These are phyloP conservation scores for Rosa hybrid DNA, from an alignment of 331 rosid species.

Conservation along the genomic window DNA sequence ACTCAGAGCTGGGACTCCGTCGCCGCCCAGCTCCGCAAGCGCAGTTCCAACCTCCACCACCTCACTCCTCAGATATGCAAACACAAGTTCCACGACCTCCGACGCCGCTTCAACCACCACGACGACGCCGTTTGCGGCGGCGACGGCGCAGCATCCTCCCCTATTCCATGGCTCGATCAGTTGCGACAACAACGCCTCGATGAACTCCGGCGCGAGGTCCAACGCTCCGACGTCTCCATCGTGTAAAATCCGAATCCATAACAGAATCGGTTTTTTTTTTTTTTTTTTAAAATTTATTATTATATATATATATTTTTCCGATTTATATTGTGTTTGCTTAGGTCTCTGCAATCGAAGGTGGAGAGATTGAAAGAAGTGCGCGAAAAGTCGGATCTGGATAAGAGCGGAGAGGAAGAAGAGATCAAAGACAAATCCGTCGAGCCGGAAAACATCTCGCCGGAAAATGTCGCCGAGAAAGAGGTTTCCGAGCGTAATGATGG, in stretches of 20 bases:
- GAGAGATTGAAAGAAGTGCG: slow-evolving; percentile 24
- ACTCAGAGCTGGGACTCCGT: slow-evolving; percentile 34
- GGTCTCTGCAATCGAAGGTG: slow-evolving; percentile 36
- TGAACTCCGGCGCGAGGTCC: slow-evolving; percentile 35
- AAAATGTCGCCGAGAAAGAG: neutral
- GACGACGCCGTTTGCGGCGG: neutral
- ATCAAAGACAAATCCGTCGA: neutral
- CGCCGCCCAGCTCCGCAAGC: slow-evolving; percentile 31
- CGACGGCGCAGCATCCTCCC: neutral
- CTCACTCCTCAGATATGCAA: slow-evolving; percentile 29
- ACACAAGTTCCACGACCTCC: slow-evolving; percentile 32
- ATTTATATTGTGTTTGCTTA: slow-evolving; percentile 3
- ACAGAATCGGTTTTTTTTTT: neutral
- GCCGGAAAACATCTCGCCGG: slow-evolving; percentile 2
- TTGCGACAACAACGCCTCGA: slow-evolving; percentile 38
- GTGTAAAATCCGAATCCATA: slow-evolving; percentile 21
- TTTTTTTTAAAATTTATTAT: neutral
- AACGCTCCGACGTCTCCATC: slow-evolving; percentile 30
- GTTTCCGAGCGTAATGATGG: slow-evolving; percentile 7
- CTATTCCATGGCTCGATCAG: slow-evolving; percentile 29
- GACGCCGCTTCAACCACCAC: slow-evolving; percentile 26
- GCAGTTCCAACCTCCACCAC: slow-evolving; percentile 18
- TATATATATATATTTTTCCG: neutral
- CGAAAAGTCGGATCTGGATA: slow-evolving; percentile 28
- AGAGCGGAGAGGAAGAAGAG: neutral